These are phyloP conservation scores for Pneumocystis sp. DNA, from an alignment of 1,139 yeast species.

Conservation along the genomic window DNA sequence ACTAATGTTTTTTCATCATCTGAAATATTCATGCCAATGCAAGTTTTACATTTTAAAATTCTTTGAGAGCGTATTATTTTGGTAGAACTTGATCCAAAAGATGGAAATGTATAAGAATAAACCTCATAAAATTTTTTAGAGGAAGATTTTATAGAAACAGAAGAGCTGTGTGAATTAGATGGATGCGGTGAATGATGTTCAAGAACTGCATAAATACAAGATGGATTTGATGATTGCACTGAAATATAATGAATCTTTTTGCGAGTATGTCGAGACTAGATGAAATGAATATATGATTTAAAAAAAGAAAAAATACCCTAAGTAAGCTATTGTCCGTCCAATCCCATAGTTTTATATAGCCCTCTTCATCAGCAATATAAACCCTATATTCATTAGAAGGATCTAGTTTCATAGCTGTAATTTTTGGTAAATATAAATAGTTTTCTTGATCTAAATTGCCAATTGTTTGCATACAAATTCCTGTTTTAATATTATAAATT, in stretches of 20 bases:
- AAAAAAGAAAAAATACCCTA: neutral
- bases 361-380: constrained; percentile 3
- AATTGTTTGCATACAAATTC: constrained; percentile 4
- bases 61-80: neutral
- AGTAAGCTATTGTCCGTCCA: constrained; percentile 9
- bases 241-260: neutral
- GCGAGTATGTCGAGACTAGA: neutral
- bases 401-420: constrained; percentile 6
- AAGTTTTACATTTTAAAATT: neutral
- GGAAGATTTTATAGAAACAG: neutral
- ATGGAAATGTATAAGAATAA: neutral
- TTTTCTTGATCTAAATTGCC: neutral
- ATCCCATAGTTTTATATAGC: constrained; percentile 8
- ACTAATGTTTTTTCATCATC: neutral
- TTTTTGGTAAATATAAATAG: neutral
- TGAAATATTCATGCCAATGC: neutral
- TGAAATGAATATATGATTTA: neutral
- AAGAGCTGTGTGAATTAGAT: neutral
- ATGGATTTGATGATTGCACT: neutral
- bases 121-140: neutral
- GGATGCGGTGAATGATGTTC: neutral
- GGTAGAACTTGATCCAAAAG: neutral
- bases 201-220: neutral
- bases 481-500: constrained; percentile 9
- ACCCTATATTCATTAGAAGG: constrained; percentile 10